These are phyloP conservation scores for Epichloe hybrida DNA, from an alignment of 2,329 filamentous ascomycete species.

Conservation along the genomic window DNA sequence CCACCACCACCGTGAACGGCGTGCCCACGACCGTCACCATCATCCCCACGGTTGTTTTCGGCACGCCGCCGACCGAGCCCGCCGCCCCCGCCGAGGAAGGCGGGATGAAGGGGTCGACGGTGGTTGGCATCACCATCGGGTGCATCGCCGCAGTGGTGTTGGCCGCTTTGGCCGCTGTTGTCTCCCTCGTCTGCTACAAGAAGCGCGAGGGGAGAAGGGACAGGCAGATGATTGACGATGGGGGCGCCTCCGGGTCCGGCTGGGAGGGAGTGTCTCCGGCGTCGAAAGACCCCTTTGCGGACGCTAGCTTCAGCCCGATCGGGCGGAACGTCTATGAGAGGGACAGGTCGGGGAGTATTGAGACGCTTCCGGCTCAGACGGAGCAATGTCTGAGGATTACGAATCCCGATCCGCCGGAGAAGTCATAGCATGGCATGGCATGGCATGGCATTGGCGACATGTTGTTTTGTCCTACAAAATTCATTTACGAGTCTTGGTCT, in stretches of 20 bases:
- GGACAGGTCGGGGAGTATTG: conserved; percentile 2
- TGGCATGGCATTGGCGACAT: not conserved
- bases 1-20: not conserved
- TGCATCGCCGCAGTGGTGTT: not conserved
- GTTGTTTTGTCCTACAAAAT: no score
- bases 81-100: not conserved
- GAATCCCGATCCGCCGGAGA: conserved; percentile 4
- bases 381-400: conserved; percentile 1
- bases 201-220: not conserved
- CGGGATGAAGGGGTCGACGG: not conserved
- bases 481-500: no score
- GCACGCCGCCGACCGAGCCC: not conserved
- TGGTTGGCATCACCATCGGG: conserved; percentile 2
- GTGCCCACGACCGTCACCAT: not conserved
- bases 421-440: not conserved
- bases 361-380: not conserved
- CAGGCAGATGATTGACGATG: not conserved
- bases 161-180: not conserved
- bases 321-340: not conserved
- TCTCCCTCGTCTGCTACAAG: not conserved
- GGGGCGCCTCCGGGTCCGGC: not conserved
- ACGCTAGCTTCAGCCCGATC: not conserved
- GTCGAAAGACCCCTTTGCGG: conserved; percentile 1
- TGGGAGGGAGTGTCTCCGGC: not conserved
- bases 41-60: not conserved